These are phyloP conservation scores for Sporormia fimetaria DNA, from an alignment of 495 filamentous ascomycete species.

Conservation along the genomic window DNA sequence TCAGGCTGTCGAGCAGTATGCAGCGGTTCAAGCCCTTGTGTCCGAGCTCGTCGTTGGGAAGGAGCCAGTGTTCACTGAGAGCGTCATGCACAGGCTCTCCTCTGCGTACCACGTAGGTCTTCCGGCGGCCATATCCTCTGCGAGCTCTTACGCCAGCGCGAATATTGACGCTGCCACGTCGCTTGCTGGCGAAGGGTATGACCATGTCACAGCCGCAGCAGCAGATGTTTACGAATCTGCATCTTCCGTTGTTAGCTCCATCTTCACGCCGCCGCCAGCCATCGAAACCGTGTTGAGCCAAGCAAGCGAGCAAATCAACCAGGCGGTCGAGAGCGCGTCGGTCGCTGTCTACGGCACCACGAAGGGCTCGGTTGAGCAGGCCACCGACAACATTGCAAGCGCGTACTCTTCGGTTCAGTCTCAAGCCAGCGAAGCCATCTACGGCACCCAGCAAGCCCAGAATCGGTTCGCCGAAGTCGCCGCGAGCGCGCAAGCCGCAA, in stretches of 20 bases:
- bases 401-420: slow-evolving; percentile 41
- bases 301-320: slow-evolving; percentile 45
- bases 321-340: slow-evolving; percentile 50
- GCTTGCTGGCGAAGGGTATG: slow-evolving; percentile 38
- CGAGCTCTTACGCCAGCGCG: slow-evolving; percentile 44
- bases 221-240: slow-evolving; percentile 48
- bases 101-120: slow-evolving; percentile 52
- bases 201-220: slow-evolving; percentile 46
- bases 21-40: slow-evolving; percentile 58
- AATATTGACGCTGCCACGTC: slow-evolving; percentile 47
- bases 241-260: slow-evolving; percentile 40
- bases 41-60: slow-evolving; percentile 66
- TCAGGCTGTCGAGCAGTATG: slow-evolving; percentile 48
- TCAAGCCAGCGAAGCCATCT: slow-evolving; percentile 44
- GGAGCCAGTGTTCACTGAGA: slow-evolving; percentile 74
- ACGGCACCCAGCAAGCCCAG: slow-evolving; percentile 43
- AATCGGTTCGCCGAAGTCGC: slow-evolving; percentile 41
- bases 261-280: slow-evolving; percentile 46
- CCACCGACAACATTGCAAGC: slow-evolving; percentile 40
- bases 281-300: slow-evolving; percentile 48
- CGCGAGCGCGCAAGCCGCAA: slow-evolving; percentile 38
- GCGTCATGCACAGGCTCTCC: slow-evolving; percentile 58
- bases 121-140: slow-evolving; percentile 38
- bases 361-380: slow-evolving; percentile 45
- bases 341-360: slow-evolving; percentile 48